Conservation (phyloP, 768 basidiomycete genomes). For the Suillus brevipes region DNA sequence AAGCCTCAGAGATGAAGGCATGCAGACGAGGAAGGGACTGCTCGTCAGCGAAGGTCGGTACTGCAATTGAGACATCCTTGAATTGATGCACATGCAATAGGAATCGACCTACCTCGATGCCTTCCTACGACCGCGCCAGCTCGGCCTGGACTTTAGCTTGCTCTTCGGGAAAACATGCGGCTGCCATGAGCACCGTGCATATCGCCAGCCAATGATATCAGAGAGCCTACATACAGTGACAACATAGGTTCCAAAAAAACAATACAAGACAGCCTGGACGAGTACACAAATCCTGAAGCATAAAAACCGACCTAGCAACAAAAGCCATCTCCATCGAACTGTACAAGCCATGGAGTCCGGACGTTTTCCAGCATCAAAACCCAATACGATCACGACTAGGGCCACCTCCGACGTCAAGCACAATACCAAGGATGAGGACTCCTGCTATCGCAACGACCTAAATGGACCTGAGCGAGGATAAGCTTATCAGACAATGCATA, state of each 20-base stretch:
- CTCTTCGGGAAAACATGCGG: slow-evolving; percentile 35
- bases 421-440: neutral
- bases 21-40: neutral
- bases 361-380: neutral
- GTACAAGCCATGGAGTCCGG: neutral
- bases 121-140: slow-evolving; percentile 41
- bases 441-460: neutral
- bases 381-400: neutral
- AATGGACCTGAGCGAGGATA: neutral
- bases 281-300: neutral
- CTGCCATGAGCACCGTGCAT: neutral
- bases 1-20: neutral
- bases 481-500: neutral
- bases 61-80: slow-evolving; percentile 27
- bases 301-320: neutral
- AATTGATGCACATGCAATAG: neutral
- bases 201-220: neutral
- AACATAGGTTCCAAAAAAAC: neutral
- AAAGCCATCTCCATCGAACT: neutral
- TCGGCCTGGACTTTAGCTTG: slow-evolving; percentile 53
- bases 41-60: neutral
- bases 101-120: neutral
- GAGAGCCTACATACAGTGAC: neutral
- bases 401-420: neutral
- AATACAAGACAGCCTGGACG: neutral